phyloP scores from a whole-genome alignment of 805 yeast species.

The Candida sanyiensis region DNA sequence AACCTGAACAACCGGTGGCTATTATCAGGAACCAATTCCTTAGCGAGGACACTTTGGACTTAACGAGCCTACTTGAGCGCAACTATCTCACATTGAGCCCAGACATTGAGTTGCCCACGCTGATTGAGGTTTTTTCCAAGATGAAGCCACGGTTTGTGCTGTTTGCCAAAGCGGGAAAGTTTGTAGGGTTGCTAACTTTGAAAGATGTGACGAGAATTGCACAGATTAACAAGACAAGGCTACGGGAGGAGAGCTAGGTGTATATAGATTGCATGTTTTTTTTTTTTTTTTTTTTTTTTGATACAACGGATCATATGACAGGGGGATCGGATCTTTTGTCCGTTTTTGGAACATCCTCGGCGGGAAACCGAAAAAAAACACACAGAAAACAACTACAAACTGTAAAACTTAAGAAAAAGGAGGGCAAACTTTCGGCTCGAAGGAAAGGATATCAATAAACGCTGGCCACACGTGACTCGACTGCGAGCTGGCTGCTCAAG shows the following conservation, averaged over 20 bases:
- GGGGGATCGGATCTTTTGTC: too few species aligned
- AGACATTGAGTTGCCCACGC: slow-evolving; percentile 21
- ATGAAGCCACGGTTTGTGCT: slow-evolving; percentile 26
- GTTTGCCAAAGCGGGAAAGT: slow-evolving; percentile 20
- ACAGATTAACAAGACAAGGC: slow-evolving; percentile 6
- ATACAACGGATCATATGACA: too few species aligned
- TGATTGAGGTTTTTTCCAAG: slow-evolving; percentile 27
- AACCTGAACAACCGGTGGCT: slow-evolving; percentile 8
- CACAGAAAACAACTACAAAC: too few species aligned
- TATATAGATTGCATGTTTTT: not conserved
- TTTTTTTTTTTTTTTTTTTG: too few species aligned
- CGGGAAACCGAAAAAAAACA: too few species aligned
- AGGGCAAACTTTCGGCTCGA: too few species aligned
- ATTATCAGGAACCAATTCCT: slow-evolving; percentile 2
- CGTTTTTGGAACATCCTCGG: too few species aligned
- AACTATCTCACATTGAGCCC: slow-evolving; percentile 17
- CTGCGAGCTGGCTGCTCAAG: too few species aligned
- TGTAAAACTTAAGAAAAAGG: too few species aligned
- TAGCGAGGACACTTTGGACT: slow-evolving; percentile 2
- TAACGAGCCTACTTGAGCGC: slow-evolving; percentile 18
- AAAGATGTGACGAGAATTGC: slow-evolving; percentile 17
- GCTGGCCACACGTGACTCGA: too few species aligned
- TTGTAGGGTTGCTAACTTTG: slow-evolving; percentile 24
- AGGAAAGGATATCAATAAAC: too few species aligned
- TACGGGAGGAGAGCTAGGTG: not conserved